Evolutionary conservation across 805 yeast species (phyloP).

Genomic region (Candida ovalis): DNA sequence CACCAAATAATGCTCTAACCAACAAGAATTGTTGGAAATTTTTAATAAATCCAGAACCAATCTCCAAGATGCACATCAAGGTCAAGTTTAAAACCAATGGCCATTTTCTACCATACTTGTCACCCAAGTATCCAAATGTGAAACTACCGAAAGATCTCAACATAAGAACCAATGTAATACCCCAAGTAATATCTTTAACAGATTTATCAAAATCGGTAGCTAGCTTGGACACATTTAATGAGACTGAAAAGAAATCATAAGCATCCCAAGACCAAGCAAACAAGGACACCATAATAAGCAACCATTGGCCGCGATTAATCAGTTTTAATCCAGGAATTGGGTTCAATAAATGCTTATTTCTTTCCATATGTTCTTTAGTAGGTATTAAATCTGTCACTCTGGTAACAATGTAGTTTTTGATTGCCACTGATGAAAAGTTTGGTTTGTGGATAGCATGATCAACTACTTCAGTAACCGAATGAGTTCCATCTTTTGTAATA

Average conservation of each 20-base stretch:
- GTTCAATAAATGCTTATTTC: conserved; percentile 45
- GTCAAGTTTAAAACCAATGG: conserved; percentile 47
- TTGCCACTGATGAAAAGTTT: conserved; percentile 28
- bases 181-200: conserved; percentile 58
- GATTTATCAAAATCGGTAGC: conserved; percentile 42
- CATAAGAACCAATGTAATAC: conserved; percentile 65
- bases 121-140: conserved; percentile 55
- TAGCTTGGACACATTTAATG: conserved; percentile 45
- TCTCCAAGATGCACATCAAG: conserved; percentile 49
- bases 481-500: conserved; percentile 4
- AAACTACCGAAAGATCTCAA: conserved; percentile 64
- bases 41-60: conserved; percentile 59
- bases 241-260: conserved; percentile 57
- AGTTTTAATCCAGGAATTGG: conserved; percentile 56
- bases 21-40: conserved; percentile 56
- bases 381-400: conserved; percentile 51
- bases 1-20: conserved; percentile 60
- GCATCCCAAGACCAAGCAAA: conserved; percentile 66
- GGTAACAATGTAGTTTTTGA: conserved; percentile 37
- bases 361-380: conserved; percentile 34
- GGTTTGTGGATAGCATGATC: conserved; percentile 31
- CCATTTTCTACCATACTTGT: conserved; percentile 58
- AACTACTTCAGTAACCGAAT: conserved; percentile 44
- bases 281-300: conserved; percentile 50
- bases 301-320: conserved; percentile 54